Conservation (phyloP, 805 yeast species). For the Lipomyces sp. region DNA sequence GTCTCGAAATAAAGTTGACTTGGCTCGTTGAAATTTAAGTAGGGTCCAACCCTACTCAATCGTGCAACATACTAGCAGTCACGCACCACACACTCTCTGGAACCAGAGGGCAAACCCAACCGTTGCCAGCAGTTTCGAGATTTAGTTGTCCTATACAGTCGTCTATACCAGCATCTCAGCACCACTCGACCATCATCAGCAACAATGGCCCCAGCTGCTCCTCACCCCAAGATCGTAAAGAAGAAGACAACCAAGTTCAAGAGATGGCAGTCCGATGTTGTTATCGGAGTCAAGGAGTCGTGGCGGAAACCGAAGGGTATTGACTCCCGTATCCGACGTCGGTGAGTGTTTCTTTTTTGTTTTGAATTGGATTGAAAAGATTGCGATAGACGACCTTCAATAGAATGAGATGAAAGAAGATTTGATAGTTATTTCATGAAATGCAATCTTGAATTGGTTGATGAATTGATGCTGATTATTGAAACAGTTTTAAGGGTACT, state of each 20-base stretch:
- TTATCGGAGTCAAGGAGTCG: slow-evolving; percentile 95
- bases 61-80: too few species aligned
- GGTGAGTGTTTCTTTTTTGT: slow-evolving; percentile 37
- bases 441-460: not conserved
- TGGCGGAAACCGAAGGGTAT: slow-evolving; percentile 99
- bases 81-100: too few species aligned
- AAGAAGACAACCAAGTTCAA: slow-evolving; percentile 98
- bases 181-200: slow-evolving; percentile 1
- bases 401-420: not conserved
- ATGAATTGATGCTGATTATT: slow-evolving; percentile 47
- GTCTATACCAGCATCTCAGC: not conserved
- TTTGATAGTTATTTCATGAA: not conserved
- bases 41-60: too few species aligned
- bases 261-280: slow-evolving; percentile 99
- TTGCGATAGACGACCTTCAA: not conserved
- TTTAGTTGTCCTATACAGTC: not conserved
- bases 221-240: slow-evolving; percentile 99
- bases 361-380: not conserved
- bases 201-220: slow-evolving; percentile 90
- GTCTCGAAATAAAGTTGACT: too few species aligned
- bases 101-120: too few species aligned
- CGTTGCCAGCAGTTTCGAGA: too few species aligned
- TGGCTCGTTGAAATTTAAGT: too few species aligned
- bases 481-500: slow-evolving; percentile 86
- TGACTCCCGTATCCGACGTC: slow-evolving; percentile 99